Conservation (phyloP, 257 asterid genomes). For the Scutellaria barbata region DNA sequence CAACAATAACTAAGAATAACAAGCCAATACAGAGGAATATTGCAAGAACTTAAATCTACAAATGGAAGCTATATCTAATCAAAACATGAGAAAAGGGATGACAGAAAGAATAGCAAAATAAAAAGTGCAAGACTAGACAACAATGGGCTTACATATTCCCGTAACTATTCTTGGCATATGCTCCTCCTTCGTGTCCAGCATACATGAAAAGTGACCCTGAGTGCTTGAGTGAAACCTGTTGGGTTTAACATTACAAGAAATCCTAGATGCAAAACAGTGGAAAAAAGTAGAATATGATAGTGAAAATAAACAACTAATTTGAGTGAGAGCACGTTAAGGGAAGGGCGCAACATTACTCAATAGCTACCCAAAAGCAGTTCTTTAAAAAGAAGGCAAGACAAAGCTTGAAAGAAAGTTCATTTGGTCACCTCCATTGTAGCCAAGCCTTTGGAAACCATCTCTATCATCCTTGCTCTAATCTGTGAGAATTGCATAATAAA, state of each 20-base stretch:
- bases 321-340: conserved; percentile 3
- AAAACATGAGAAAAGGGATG: conserved; percentile 21
- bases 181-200: conserved; percentile 97
- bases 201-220: conserved; percentile 99
- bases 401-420: conserved; percentile 22
- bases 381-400: conserved; percentile 26
- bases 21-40: background rate
- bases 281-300: conserved; percentile 10
- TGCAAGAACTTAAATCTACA: background rate
- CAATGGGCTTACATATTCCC: conserved; percentile 75
- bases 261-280: conserved; percentile 21
- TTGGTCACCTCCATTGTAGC: conserved; percentile 86
- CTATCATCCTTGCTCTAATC: conserved; percentile 89
- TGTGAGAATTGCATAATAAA: conserved; percentile 41
- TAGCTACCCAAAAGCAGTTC: conserved; percentile 13
- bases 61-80: conserved; percentile 20
- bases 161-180: conserved; percentile 95
- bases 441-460: conserved; percentile 84
- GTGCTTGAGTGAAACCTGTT: conserved; percentile 93
- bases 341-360: background rate
- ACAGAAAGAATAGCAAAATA: conserved; percentile 3
- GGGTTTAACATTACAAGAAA: conserved; percentile 30
- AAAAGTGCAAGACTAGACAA: conserved; percentile 16
- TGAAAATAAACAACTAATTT: conserved; percentile 12
- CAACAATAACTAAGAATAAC: background rate